These are phyloP conservation scores for Hanseniaspora clermontiae DNA, from an alignment of 805 yeast genomes.

Conservation along the genomic window DNA sequence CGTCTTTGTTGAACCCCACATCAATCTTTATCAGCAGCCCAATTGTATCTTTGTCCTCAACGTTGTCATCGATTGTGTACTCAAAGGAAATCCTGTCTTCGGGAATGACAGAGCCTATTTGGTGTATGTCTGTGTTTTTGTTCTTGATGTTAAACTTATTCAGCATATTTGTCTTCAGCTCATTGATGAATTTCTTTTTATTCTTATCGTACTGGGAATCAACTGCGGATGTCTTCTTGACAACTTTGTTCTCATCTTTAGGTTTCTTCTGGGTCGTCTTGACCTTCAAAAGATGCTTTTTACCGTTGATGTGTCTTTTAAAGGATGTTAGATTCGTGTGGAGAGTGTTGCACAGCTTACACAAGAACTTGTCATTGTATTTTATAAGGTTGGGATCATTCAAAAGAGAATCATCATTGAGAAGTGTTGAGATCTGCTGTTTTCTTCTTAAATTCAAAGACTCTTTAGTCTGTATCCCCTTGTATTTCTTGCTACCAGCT, in stretches of 20 bases:
- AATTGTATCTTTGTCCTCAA: background rate
- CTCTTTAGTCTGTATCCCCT: conserved; percentile 11
- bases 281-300: conserved; percentile 5
- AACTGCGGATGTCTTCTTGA: background rate
- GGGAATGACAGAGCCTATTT: background rate
- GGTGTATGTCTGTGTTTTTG: background rate
- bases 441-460: background rate
- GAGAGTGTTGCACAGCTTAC: conserved; percentile 11
- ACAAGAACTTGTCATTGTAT: conserved; percentile 7
- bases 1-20: background rate
- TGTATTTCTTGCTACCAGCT: conserved; percentile 11
- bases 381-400: conserved; percentile 5
- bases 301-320: conserved; percentile 10
- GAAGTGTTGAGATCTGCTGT: background rate
- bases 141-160: background rate
- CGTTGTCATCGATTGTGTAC: conserved; percentile 3
- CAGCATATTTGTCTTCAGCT: background rate
- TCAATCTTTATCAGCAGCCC: conserved; percentile 1
- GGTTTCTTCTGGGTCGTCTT: background rate
- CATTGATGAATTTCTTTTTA: background rate
- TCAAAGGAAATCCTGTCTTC: background rate
- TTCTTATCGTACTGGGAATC: background rate
- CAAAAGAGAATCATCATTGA: background rate
- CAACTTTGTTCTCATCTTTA: background rate
- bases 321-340: conserved; percentile 9